Evolutionary conservation across 208 protist genomes (phyloP).

Genomic region (Wallacemonas sp.): DNA sequence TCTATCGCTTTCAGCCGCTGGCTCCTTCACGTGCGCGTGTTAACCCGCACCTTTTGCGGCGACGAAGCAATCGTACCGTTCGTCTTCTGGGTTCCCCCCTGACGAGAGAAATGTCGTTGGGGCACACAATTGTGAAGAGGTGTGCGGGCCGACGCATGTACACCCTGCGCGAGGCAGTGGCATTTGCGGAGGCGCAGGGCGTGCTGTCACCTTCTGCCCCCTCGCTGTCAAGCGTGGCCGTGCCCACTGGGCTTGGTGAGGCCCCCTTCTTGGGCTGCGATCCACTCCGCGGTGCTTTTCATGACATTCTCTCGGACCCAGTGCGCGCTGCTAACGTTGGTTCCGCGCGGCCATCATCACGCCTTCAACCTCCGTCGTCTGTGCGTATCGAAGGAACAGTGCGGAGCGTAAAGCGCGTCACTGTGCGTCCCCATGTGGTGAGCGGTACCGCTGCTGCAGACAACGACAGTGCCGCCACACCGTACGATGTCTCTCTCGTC

Average conservation of each 20-base stretch:
- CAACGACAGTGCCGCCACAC: not conserved
- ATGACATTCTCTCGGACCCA: not conserved
- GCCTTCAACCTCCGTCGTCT: not conserved
- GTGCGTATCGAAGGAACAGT: not conserved
- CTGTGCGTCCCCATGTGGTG: too few relatives aligned
- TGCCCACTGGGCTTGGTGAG: not conserved
- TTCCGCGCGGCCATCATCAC: not conserved
- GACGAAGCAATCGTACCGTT: too few relatives aligned
- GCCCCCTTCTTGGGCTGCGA: constrained; percentile 1
- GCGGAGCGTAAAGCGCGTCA: not conserved
- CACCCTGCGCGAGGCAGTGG: not conserved
- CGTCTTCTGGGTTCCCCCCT: too few relatives aligned
- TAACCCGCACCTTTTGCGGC: too few relatives aligned
- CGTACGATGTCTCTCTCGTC: not conserved
- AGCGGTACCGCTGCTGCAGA: too few relatives aligned
- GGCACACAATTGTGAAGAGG: not conserved
- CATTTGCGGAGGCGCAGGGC: constrained; percentile 1
- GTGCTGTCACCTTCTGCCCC: not conserved
- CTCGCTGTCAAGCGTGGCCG: not conserved
- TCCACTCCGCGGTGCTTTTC: not conserved
- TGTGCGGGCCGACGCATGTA: not conserved
- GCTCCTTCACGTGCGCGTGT: too few relatives aligned
- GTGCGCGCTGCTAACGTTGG: not conserved
- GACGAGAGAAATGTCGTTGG: too few relatives aligned
- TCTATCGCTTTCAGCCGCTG: too few relatives aligned